Percentiles rank a stretch among this genome's conserved stretches.
phyloP scores from a whole-genome alignment of 768 basidiomycete genomes.

The Boletales sp. region DNA sequence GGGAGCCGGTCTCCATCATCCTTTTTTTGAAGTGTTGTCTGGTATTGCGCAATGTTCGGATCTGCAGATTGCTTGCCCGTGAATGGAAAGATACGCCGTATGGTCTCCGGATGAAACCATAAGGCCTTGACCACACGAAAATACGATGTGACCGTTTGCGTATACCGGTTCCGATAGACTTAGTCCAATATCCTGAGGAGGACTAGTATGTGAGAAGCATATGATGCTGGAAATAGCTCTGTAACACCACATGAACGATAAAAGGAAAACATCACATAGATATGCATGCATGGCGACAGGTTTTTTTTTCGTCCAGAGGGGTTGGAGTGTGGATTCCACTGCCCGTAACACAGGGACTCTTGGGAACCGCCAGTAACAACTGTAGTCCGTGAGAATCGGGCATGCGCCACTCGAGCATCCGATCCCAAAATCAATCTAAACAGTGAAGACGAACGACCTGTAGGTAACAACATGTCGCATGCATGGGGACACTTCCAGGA shows the following conservation, averaged over 20 bases:
- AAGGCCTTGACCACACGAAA: neutral
- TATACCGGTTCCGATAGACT: constrained; percentile 9
- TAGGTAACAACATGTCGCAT: no score
- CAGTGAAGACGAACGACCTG: no score
- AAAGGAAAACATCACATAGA: constrained; percentile 10
- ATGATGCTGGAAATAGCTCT: constrained; percentile 9
- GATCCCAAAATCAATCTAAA: no score
- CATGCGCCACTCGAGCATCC: no score
- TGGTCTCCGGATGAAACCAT: neutral
- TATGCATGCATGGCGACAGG: constrained; percentile 16
- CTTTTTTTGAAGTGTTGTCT: neutral
- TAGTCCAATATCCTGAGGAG: neutral
- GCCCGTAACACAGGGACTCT: no score
- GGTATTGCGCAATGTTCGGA: neutral
- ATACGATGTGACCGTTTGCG: neutral
- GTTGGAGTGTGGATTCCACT: neutral
- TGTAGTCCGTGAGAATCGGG: no score
- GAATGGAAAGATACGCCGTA: neutral
- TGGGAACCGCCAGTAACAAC: no score
- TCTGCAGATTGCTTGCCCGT: neutral
- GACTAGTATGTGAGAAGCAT: constrained; percentile 7
- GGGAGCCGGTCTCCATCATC: constrained; percentile 11
- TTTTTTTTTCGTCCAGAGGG: neutral
- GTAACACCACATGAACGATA: neutral
- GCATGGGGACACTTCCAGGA: no score